These are phyloP conservation scores for Lachnellula willkommii DNA, from an alignment of 2,329 filamentous ascomycete genomes.

Conservation along the genomic window DNA sequence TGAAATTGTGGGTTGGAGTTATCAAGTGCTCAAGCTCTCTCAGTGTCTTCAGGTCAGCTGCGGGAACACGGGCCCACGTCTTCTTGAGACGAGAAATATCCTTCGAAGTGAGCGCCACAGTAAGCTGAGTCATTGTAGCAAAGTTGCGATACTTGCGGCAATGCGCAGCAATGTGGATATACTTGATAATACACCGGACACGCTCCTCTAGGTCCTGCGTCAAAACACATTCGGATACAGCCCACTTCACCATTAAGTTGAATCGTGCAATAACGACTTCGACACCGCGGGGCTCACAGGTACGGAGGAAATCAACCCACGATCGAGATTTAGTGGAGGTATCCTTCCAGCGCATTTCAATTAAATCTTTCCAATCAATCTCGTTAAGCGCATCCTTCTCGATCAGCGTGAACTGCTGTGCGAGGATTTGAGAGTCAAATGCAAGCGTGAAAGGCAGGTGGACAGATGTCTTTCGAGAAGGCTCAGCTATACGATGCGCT, in stretches of 20 bases:
- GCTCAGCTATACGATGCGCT: constrained; percentile 23
- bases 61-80: constrained; percentile 68
- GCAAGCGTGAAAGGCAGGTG: constrained; percentile 78
- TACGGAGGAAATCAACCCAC: constrained; percentile 76
- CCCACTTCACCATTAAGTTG: constrained; percentile 86
- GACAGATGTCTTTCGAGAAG: constrained; percentile 28
- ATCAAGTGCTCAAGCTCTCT: constrained; percentile 66
- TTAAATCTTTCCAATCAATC: constrained; percentile 82
- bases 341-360: constrained; percentile 78
- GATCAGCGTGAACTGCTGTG: constrained; percentile 78
- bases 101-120: constrained; percentile 69
- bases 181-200: constrained; percentile 72
- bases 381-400: constrained; percentile 83
- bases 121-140: constrained; percentile 75
- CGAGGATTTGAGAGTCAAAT: constrained; percentile 72
- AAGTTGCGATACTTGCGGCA: constrained; percentile 75
- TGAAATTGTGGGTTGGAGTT: constrained; percentile 72
- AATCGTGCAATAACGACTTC: constrained; percentile 82
- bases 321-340: constrained; percentile 61
- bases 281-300: constrained; percentile 66
- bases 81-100: constrained; percentile 62
- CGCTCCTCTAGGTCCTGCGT: constrained; percentile 68
- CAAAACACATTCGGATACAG: constrained; percentile 71
- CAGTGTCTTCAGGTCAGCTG: constrained; percentile 60
- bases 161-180: constrained; percentile 73